A percentile compares a stretch with the other conserved stretches of the same genome.
These are phyloP conservation scores for Chenopodium album DNA, from an alignment of 148 eudicot species.

Conservation along the genomic window DNA sequence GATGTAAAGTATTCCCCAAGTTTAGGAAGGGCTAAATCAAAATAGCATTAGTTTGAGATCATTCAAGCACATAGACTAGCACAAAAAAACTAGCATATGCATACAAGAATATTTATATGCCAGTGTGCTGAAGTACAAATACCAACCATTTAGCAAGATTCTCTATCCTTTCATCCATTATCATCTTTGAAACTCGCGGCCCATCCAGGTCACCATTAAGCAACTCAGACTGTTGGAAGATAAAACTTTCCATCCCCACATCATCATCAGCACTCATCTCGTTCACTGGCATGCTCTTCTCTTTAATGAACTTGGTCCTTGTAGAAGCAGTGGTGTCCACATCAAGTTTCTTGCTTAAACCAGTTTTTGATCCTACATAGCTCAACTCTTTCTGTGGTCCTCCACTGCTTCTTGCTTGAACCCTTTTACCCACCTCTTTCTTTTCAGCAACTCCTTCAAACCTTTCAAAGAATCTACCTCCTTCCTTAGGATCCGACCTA, in stretches of 20 bases:
- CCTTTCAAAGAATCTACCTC: not conserved
- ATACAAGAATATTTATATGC: conserved; percentile 5
- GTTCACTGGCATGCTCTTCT: conserved; percentile 9
- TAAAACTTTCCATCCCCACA: conserved; percentile 45
- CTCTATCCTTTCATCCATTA: conserved; percentile 92
- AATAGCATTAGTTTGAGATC: not conserved
- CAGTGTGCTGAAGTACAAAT: conserved; percentile 4
- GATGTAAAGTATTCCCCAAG: not conserved
- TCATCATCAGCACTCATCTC: conserved; percentile 31
- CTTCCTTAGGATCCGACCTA: conserved; percentile 9
- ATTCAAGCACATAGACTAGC: not conserved
- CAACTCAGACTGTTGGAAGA: conserved; percentile 44
- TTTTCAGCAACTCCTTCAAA: conserved; percentile 11
- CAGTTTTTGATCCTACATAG: conserved; percentile 12
- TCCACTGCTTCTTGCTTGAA: conserved; percentile 7
- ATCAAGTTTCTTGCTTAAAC: conserved; percentile 15
- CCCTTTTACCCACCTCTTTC: not conserved
- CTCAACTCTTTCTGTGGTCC: conserved; percentile 11
- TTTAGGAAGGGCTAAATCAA: not conserved
- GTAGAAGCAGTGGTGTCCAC: conserved; percentile 13
- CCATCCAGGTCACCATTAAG: conserved; percentile 41
- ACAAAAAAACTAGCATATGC: not conserved
- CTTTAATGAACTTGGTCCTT: conserved; percentile 21
- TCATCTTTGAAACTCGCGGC: conserved; percentile 58
- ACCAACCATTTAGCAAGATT: conserved; percentile 82